Base-by-base conservation (phyloP, 2,329 filamentous ascomycete species). In the Epichloe festucae region DNA sequence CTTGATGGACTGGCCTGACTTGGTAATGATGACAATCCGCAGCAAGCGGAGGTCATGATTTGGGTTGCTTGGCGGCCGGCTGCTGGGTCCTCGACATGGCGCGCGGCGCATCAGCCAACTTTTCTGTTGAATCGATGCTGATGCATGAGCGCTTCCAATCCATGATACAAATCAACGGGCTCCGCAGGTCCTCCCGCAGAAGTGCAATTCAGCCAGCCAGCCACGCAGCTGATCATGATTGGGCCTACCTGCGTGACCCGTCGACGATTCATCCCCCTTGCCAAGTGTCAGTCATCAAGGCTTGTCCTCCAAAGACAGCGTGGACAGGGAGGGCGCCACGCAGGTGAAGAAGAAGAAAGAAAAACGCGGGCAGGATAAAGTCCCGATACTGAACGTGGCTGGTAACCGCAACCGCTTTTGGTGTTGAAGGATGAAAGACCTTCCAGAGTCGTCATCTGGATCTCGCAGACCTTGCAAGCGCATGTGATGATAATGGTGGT, bases 101-200 rank as follows among this genome's bases (percentile, higher is more conserved):
- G 14, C 36, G 7, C 36, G 36, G 36, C 36, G 14, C 2, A 39
- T n/a, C 36, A n/a, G n/a, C 12, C 36, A 39, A 39, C 5, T 39
- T n/a, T n/a, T 39, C 8, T 39, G 7, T 15, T 39, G 38, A 39
- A n/a, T 39, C 14, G 38, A 39, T 15, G 38, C 38, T n/a, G 38
- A 15, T n/a, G 15, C 41, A 17, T 43, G 7, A 21, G 7, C 38
- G 38, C 38, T 14, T 39, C 38, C 38, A n/a, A n/a, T 34, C 46
- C 46, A 35, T 35, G 46, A 31, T 34, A n/a, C 34, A 15, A 2
- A 39, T 38, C 12, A 23, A 19, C 40, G 31, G 39, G n/a, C 40
- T 15, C 5, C n/a, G 23, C 40, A 49, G 48, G 48, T 43, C 40
- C 48, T 49, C 40, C 48, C 48, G 48, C 48, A 49, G 38, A 49